Evolutionary conservation across 192 early-diverging fungal species (phyloP), one percentile per base, ranked within the genome.

Genomic region (Mortierella hygrophila): DNA sequence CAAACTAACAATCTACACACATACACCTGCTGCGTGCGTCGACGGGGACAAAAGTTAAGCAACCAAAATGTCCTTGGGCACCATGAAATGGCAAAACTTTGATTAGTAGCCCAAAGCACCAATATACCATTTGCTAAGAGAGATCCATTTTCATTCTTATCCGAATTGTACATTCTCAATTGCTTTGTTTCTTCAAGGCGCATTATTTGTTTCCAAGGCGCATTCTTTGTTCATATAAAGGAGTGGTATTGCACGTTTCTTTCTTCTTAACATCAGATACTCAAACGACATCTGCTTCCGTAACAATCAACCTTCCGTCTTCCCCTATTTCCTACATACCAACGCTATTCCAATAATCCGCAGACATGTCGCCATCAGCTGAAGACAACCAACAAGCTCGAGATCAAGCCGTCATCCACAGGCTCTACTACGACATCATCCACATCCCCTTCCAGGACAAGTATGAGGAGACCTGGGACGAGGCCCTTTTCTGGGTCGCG

Each of bases 391-490:
- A 72, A 49, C 7, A 29, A 40, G 5, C 38, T 44, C 71, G 52
- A 49, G 26, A 42, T 1, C 23, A 46, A 18, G 71, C n/a, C n/a
- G 9, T 32, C 60, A 32, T 74, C 52, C n/a, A 23, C 35, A 40
- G n/a, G 1, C 47, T 20, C n/a, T 55, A 55, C 38, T 5, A 38
- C 8, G n/a, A 52, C 13, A 47, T 55, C 37, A 20, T 75, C n/a
- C 20, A 10, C 35, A 10, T 1, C 47, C 74, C 74, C 46, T 57
- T 75, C 49, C 32, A 57, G 47, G 29, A 52, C 13, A 75, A 75
- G 23, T 75, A 75, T 54, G 74, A 57, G 13, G 74, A 75, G 0
- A 75, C 5, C 26, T 75, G 40, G 40, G 74, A 47, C 35, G 74
- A 75, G 7, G 47, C 3, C 13, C 32, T 37, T 9, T 75, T 57